Evolutionary conservation across 495 filamentous ascomycete species (phyloP).

Genomic region (Neurospora terricola): DNA sequence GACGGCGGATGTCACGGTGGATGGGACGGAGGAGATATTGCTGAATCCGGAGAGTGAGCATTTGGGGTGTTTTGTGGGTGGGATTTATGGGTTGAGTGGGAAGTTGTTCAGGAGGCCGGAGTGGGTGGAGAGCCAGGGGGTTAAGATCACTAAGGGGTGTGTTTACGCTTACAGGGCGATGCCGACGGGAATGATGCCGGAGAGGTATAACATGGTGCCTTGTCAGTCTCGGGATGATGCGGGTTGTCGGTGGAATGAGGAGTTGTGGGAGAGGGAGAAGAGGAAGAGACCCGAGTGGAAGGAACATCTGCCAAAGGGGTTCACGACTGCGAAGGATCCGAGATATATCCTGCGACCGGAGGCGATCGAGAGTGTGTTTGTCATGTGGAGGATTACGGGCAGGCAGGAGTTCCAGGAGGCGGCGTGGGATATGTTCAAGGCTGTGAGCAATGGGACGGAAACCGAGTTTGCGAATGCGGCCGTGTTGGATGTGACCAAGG

Average conservation of each 20-base stretch:
- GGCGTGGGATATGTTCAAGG: slow-evolving; percentile 67
- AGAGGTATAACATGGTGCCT: slow-evolving; percentile 50
- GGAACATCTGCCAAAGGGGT: slow-evolving; percentile 23
- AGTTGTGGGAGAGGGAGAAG: slow-evolving; percentile 33
- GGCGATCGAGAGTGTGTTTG: slow-evolving; percentile 59
- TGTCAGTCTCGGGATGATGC: slow-evolving; percentile 44
- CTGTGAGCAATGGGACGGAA: slow-evolving; percentile 48
- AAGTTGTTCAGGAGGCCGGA: slow-evolving; percentile 55
- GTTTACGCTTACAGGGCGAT: slow-evolving; percentile 75
- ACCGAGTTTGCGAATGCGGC: slow-evolving; percentile 53
- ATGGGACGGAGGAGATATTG: slow-evolving; percentile 13
- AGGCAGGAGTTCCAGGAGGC: slow-evolving; percentile 49
- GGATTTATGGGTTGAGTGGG: slow-evolving; percentile 74
- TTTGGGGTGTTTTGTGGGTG: slow-evolving; percentile 67
- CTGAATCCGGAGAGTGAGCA: slow-evolving; percentile 33
- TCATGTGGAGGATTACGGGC: slow-evolving; percentile 65
- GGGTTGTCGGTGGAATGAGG: slow-evolving; percentile 66
- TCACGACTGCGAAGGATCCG: slow-evolving; percentile 30
- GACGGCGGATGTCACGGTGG: slow-evolving; percentile 18
- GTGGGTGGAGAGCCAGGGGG: slow-evolving; percentile 54
- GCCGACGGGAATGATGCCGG: slow-evolving; percentile 79
- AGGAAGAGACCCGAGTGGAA: slow-evolving; percentile 18
- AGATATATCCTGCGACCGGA: slow-evolving; percentile 45
- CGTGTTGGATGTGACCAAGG: slow-evolving; percentile 46
- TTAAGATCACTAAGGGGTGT: slow-evolving; percentile 74